phyloP scores from a whole-genome alignment of 306 rosid species.

The Echinosophora koreensis region DNA sequence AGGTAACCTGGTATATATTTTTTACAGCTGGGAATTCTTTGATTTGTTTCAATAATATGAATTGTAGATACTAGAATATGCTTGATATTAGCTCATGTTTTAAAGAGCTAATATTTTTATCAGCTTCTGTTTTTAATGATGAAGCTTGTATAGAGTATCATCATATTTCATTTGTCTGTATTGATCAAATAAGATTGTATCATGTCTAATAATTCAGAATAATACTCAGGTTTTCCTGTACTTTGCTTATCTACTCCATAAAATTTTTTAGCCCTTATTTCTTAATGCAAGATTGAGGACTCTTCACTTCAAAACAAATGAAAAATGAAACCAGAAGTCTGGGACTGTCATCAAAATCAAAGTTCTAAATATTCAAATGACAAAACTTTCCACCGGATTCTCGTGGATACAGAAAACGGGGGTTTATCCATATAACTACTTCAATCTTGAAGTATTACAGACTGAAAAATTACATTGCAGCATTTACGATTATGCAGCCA shows the following conservation, averaged over 20 bases:
- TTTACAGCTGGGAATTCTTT: conserved; percentile 48
- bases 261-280: no score
- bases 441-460: conserved; percentile 48
- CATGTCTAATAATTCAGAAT: conserved; percentile 10
- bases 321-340: background rate
- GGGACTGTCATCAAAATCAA: background rate
- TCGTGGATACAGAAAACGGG: conserved; percentile 32
- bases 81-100: conserved; percentile 64
- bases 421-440: conserved; percentile 35
- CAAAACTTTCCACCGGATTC: conserved; percentile 50
- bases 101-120: conserved; percentile 59
- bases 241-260: background rate
- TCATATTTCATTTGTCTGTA: conserved; percentile 41
- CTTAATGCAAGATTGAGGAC: conserved; percentile 13
- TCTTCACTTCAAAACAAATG: background rate
- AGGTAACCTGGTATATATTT: conserved; percentile 60
- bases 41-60: conserved; percentile 5
- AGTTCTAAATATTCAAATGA: conserved; percentile 41
- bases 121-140: conserved; percentile 64
- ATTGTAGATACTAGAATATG: conserved; percentile 14
- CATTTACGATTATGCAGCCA: conserved; percentile 40
- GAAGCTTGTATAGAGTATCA: conserved; percentile 57
- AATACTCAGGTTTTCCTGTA: conserved; percentile 12
- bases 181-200: conserved; percentile 41
- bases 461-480: conserved; percentile 11